Percentiles rank a stretch among this genome's conserved stretches.
Evolutionary conservation across 352 stramenopile species (phyloP).

Genomic region (Phytophthora cactorum): DNA sequence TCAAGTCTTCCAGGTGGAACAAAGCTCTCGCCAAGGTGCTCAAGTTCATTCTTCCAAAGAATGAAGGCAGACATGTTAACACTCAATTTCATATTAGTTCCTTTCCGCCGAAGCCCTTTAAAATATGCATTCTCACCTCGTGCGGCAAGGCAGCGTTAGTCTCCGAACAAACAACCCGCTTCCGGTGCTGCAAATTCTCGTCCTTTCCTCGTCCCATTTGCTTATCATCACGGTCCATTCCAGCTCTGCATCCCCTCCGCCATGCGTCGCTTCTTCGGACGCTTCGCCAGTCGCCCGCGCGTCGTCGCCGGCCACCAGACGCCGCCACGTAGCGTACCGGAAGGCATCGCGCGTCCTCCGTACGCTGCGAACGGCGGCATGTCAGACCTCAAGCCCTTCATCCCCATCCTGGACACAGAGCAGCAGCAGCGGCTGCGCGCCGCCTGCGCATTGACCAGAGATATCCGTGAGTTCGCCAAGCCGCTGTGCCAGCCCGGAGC

Average conservation of each 20-base stretch:
- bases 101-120: too few relatives aligned
- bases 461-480: conserved; percentile 83
- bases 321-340: conserved; percentile 54
- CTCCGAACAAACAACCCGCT: too few relatives aligned
- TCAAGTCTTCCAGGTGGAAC: background rate
- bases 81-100: too few relatives aligned
- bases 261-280: conserved; percentile 48
- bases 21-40: background rate
- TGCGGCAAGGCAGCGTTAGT: too few relatives aligned
- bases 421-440: conserved; percentile 72
- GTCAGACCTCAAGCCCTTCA: conserved; percentile 74
- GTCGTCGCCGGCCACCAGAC: conserved; percentile 61
- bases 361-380: conserved; percentile 72
- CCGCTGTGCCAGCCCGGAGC: conserved; percentile 80
- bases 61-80: background rate
- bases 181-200: background rate
- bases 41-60: background rate
- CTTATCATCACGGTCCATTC: background rate
- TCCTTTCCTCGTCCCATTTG: conserved; percentile 13
- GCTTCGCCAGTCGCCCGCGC: conserved; percentile 36
- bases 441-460: conserved; percentile 74
- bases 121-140: too few relatives aligned
- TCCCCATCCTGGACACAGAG: conserved; percentile 74
- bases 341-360: conserved; percentile 59
- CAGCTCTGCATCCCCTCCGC: background rate